Conservation (phyloP, 192 early-diverging fungal genomes). For the Globomyces pollinis-pini region DNA sequence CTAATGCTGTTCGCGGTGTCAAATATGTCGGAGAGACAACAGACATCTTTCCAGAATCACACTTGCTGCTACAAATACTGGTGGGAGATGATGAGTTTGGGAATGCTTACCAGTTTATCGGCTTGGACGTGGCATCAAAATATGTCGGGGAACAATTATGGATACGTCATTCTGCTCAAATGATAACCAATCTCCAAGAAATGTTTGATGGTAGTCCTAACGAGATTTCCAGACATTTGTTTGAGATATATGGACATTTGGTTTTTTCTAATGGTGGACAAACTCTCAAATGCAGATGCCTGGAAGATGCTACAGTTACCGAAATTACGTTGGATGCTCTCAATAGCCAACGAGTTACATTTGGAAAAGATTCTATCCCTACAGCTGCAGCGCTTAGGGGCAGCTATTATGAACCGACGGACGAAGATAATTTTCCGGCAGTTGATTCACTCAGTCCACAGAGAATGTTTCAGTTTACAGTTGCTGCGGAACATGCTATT, state of each 20-base stretch:
- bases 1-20: slow-evolving; percentile 11
- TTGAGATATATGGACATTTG: slow-evolving; percentile 16
- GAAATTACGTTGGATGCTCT: slow-evolving; percentile 11
- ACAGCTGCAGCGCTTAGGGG: not conserved
- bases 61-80: slow-evolving; percentile 13
- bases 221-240: slow-evolving; percentile 21
- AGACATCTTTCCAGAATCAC: slow-evolving; percentile 7
- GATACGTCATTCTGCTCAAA: slow-evolving; percentile 18
- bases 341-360: slow-evolving; percentile 9
- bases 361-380: slow-evolving; percentile 14
- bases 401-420: slow-evolving; percentile 19
- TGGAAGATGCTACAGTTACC: slow-evolving; percentile 7
- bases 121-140: slow-evolving; percentile 15
- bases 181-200: slow-evolving; percentile 19
- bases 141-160: slow-evolving; percentile 21
- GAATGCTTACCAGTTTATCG: slow-evolving; percentile 9
- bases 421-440: slow-evolving; percentile 20
- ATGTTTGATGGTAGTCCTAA: slow-evolving; percentile 13
- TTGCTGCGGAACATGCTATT: slow-evolving; percentile 16
- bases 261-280: slow-evolving; percentile 19
- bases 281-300: slow-evolving; percentile 18
- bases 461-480: slow-evolving; percentile 24
- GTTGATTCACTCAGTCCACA: slow-evolving; percentile 18
- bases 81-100: slow-evolving; percentile 6
- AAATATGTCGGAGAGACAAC: slow-evolving; percentile 11